These are phyloP conservation scores for Penicillium odoratum DNA, from an alignment of 495 filamentous ascomycete genomes.

Conservation along the genomic window DNA sequence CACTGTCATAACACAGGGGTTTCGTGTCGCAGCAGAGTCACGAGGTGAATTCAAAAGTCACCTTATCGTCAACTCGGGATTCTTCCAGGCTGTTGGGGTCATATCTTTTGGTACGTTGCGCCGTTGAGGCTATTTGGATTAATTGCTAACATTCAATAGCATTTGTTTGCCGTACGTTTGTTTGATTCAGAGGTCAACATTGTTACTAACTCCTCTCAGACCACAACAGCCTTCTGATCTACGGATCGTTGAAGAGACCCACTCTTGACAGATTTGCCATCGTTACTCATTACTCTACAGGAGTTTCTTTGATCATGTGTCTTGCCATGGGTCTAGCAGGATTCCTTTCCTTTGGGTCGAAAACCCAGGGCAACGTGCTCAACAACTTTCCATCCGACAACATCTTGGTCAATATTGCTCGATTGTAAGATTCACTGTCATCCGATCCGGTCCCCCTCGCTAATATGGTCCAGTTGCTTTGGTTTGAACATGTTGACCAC, in stretches of 20 bases:
- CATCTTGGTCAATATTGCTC: constrained; percentile 87
- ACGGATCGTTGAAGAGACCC: constrained; percentile 89
- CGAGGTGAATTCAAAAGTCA: constrained; percentile 66
- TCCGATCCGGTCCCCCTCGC: not conserved
- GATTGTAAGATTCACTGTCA: constrained; percentile 56
- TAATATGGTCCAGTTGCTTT: constrained; percentile 60
- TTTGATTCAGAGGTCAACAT: not conserved
- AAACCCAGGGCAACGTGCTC: constrained; percentile 90
- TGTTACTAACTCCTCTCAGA: constrained; percentile 47
- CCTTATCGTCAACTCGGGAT: constrained; percentile 74
- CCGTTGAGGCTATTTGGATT: not conserved
- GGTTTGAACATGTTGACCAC: constrained; percentile 99
- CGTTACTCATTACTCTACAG: constrained; percentile 91
- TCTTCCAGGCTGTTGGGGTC: constrained; percentile 94
- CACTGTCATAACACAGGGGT: constrained; percentile 85
- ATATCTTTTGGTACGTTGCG: constrained; percentile 82
- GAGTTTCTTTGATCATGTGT: constrained; percentile 84
- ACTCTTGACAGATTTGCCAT: constrained; percentile 90
- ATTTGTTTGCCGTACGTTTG: constrained; percentile 75
- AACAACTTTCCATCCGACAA: constrained; percentile 95
- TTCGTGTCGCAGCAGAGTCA: constrained; percentile 64
- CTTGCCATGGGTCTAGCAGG: constrained; percentile 84
- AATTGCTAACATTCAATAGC: constrained; percentile 52
- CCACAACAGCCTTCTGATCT: constrained; percentile 96
- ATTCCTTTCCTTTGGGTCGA: constrained; percentile 89